phyloP scores from a whole-genome alignment of 352 stramenopile genomes.

The Elongisporangium anandrum region DNA sequence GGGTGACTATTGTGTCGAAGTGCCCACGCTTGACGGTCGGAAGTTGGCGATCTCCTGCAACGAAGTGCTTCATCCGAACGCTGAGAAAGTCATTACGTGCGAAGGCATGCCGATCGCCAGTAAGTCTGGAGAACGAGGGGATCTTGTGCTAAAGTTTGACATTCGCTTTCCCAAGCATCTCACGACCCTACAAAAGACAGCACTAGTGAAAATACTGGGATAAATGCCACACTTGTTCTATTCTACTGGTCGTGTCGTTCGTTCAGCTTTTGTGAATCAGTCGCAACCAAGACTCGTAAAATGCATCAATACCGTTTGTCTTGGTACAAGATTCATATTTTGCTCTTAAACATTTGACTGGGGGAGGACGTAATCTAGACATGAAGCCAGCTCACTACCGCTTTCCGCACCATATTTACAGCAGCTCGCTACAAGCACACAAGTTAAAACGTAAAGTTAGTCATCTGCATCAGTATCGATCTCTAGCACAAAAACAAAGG shows the following conservation, averaged over 20 bases:
- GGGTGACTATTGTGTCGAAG: slow-evolving; percentile 89
- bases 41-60: slow-evolving; percentile 92
- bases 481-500: slow-evolving; percentile 2
- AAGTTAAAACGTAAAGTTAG: slow-evolving; percentile 25
- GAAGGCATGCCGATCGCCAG: slow-evolving; percentile 94
- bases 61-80: slow-evolving; percentile 88
- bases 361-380: not conserved
- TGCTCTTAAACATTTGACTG: not conserved
- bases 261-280: too few species aligned
- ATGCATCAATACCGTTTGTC: not conserved
- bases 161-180: slow-evolving; percentile 95
- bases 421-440: slow-evolving; percentile 47
- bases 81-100: slow-evolving; percentile 89
- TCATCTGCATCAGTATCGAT: not conserved
- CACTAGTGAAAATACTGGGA: slow-evolving; percentile 76
- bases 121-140: slow-evolving; percentile 62
- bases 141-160: slow-evolving; percentile 95
- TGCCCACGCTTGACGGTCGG: slow-evolving; percentile 95
- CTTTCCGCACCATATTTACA: slow-evolving; percentile 31
- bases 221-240: slow-evolving; percentile 9
- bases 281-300: not conserved
- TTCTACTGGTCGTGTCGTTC: not conserved
- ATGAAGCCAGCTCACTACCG: not conserved
- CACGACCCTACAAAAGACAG: slow-evolving; percentile 88
- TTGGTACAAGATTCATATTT: slow-evolving; percentile 1